These are phyloP conservation scores for Leucogyrophana mollusca DNA, from an alignment of 768 basidiomycete species.

Conservation along the genomic window DNA sequence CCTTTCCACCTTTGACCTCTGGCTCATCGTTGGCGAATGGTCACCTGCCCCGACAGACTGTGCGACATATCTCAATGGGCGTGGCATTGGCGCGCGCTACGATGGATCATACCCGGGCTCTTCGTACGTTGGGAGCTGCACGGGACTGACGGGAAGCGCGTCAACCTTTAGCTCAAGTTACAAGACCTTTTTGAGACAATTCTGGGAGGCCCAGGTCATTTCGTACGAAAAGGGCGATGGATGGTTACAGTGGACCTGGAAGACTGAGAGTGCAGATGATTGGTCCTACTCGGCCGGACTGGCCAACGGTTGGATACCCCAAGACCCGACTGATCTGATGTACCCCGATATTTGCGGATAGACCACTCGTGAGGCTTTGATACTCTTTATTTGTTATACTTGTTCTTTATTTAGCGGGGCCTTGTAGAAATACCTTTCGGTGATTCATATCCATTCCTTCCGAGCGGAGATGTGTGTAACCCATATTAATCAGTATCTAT, in stretches of 20 bases:
- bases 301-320: conserved; percentile 81
- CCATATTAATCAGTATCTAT: too few relatives aligned
- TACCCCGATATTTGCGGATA: conserved; percentile 66
- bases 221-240: conserved; percentile 70
- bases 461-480: too few relatives aligned
- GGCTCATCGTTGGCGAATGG: conserved; percentile 90
- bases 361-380: too few relatives aligned
- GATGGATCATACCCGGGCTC: conserved; percentile 67
- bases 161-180: conserved; percentile 72
- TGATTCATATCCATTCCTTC: too few relatives aligned
- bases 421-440: too few relatives aligned
- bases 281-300: conserved; percentile 90
- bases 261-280: conserved; percentile 79
- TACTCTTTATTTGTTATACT: not conserved
- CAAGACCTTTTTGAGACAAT: conserved; percentile 79
- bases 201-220: conserved; percentile 82
- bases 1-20: conserved; percentile 59
- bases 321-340: conserved; percentile 42
- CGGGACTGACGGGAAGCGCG: conserved; percentile 69
- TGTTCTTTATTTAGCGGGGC: not conserved
- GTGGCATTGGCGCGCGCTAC: conserved; percentile 65
- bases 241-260: conserved; percentile 87
- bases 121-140: conserved; percentile 69
- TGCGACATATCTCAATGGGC: conserved; percentile 64
- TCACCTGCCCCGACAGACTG: conserved; percentile 77